Percentiles rank a stretch among this genome's conserved stretches.
These are phyloP conservation scores for Colletotrichum abscissum DNA, from an alignment of 2,329 filamentous ascomycete species.

Conservation along the genomic window DNA sequence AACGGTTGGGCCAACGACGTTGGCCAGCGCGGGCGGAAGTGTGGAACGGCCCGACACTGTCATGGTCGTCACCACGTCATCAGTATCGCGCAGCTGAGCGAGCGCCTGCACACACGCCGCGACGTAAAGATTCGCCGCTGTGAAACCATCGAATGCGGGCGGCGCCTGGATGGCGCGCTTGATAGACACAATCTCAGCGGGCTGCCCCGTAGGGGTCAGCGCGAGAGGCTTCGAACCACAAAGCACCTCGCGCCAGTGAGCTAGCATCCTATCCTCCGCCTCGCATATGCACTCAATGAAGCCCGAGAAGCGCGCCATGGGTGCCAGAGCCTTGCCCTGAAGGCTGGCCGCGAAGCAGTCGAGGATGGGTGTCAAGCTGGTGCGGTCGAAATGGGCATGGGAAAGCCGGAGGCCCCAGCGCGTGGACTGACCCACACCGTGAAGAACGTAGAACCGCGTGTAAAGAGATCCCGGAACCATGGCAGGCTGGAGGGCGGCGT, in stretches of 20 bases:
- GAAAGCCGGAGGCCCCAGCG: not conserved
- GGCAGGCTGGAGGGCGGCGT: not conserved
- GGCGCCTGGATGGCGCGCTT: not conserved
- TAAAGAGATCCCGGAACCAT: not conserved
- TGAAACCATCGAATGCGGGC: not conserved
- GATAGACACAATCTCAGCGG: not conserved
- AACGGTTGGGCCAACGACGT: constrained; percentile 50
- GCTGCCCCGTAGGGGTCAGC: not conserved
- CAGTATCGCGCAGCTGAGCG: not conserved
- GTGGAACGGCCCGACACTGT: not conserved
- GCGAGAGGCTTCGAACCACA: not conserved
- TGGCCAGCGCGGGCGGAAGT: not conserved
- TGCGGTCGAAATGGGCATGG: not conserved
- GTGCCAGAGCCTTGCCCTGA: not conserved
- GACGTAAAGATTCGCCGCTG: not conserved
- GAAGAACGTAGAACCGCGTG: not conserved
- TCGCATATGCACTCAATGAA: not conserved
- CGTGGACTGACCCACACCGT: not conserved
- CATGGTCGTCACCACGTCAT: not conserved
- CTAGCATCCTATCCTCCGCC: not conserved
- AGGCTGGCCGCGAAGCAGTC: not conserved
- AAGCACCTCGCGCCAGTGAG: not conserved
- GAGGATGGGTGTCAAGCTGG: not conserved
- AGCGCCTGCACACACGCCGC: not conserved
- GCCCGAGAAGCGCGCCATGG: not conserved